Base-by-base conservation (phyloP, 495 filamentous ascomycete species). In the Amniculicola lignicola region DNA sequence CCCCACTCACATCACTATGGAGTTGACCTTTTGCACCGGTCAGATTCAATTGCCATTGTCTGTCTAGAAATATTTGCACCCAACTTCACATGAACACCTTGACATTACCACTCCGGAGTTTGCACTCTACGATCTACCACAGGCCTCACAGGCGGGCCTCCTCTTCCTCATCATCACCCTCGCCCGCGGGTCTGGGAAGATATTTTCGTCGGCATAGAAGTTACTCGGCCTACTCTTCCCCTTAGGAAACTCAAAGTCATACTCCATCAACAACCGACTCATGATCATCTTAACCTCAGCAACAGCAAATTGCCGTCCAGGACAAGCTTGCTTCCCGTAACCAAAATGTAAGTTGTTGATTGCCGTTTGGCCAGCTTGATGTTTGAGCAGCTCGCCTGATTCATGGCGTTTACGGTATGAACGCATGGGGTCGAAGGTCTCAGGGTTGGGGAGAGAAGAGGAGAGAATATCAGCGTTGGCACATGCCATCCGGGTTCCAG, bases 221-320 rank as follows among this genome's bases (percentile, higher is more conserved):
- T 41, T 57, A 15, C 27, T 62, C 23, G 59, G 59, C 21, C 57
- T 35, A 11, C 37, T 37, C 42, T 52, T 47, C 0, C 59, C 54
- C 29, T 47, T 33, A 12, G 35, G 33, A 29, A 23, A 62, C 53
- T 57, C 51, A 33, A 61, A 49, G 15, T 61, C 59, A 18, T 41
- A 57, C 24, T 53, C 46, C 53, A 44, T 38, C 27, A 64, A 31
- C 15, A 70, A 38, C 36, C 61, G 33, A 7, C 28, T 18, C 51
- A 70, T n/a, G 16, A 65, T 47, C 41, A 78, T 72, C 54, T 82
- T 81, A 25, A 74, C 61, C 66, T 79, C 75, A 37, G 73, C 70
- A 1, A 67, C 61, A 1, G 78, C 79, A 48, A 81, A 79, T 62
- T 80, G 78, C 11, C 79, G 67, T 0, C 79, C 79, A 4, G 78